These are phyloP conservation scores for Paramecium pentaurelia DNA, from an alignment of 73 alveolate genomes.

Conservation along the genomic window DNA sequence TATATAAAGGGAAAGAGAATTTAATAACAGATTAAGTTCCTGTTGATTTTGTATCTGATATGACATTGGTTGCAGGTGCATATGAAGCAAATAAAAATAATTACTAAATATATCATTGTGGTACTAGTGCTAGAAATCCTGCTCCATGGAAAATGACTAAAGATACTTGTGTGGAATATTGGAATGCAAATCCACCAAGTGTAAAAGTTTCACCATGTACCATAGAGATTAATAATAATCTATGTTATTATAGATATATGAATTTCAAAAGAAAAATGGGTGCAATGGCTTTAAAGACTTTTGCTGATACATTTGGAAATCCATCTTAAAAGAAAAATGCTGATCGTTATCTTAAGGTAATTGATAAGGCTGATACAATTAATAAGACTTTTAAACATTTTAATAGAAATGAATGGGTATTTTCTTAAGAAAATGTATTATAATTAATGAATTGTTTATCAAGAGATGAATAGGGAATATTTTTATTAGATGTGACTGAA, in stretches of 20 bases:
- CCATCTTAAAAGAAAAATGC: conserved; percentile 12
- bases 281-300: background rate
- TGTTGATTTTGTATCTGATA: conserved; percentile 81
- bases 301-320: background rate
- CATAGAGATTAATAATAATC: conserved; percentile 24
- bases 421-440: conserved; percentile 10
- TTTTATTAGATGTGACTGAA: conserved; percentile 14
- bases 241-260: conserved; percentile 13
- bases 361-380: conserved; percentile 24
- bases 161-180: conserved; percentile 58
- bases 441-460: background rate
- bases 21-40: conserved; percentile 85
- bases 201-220: conserved; percentile 31
- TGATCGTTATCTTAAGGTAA: conserved; percentile 10
- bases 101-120: conserved; percentile 65
- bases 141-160: conserved; percentile 66
- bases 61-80: conserved; percentile 67
- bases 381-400: conserved; percentile 43
- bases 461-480: background rate
- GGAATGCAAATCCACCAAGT: conserved; percentile 62
- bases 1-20: conserved; percentile 68
- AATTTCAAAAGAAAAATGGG: background rate
- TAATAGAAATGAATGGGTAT: conserved; percentile 47
- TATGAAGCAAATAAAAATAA: conserved; percentile 34
- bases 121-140: conserved; percentile 80